These are phyloP conservation scores for Suillus decipiens DNA, from an alignment of 768 basidiomycete genomes.

Conservation along the genomic window DNA sequence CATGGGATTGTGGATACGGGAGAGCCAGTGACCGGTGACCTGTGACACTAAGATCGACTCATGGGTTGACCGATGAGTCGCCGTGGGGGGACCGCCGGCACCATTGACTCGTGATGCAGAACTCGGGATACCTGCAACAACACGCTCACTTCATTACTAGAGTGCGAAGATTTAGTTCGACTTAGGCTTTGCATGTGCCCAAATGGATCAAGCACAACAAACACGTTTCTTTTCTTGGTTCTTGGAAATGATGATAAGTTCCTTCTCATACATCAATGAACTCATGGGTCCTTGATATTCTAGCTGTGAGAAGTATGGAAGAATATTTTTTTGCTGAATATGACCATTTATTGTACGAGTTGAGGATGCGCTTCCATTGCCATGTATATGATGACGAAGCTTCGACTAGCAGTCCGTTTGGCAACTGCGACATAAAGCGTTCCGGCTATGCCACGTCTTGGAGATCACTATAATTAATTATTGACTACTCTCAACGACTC, in stretches of 20 bases:
- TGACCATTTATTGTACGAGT: too few species aligned
- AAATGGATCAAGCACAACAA: neutral
- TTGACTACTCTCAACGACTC: neutral
- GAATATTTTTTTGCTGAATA: too few species aligned
- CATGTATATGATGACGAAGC: neutral
- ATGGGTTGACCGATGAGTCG: neutral
- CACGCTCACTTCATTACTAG: neutral
- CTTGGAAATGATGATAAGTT: neutral
- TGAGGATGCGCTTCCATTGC: too few species aligned
- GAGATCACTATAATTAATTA: neutral
- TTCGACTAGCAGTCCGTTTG: too few species aligned
- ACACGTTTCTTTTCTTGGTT: slow-evolving; percentile 1
- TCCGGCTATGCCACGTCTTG: neutral
- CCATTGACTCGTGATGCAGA: neutral
- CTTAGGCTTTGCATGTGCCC: neutral
- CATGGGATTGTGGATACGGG: neutral
- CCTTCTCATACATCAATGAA: slow-evolving; percentile 1
- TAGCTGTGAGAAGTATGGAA: too few species aligned
- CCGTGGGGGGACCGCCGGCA: neutral
- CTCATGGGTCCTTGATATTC: too few species aligned
- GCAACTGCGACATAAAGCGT: neutral
- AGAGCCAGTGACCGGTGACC: neutral
- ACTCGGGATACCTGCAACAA: neutral
- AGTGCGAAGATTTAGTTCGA: neutral
- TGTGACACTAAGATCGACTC: too few species aligned